Evolutionary conservation across 2,329 filamentous ascomycete species (phyloP).

Genomic region (Calonectria fujianensis): DNA sequence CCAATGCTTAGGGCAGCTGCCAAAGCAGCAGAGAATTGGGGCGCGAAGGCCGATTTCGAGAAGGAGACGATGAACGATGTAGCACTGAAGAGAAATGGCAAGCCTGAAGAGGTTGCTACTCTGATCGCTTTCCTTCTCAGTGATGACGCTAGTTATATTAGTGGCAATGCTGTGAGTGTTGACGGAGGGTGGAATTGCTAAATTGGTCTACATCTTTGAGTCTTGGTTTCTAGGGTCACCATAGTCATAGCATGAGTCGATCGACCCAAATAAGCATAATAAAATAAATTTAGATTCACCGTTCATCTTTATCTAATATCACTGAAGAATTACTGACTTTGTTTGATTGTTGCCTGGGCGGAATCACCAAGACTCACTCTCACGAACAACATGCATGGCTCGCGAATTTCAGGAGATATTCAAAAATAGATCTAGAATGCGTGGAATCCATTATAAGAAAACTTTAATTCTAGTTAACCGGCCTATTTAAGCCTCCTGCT

Average conservation of each 20-base stretch:
- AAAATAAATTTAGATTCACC: neutral
- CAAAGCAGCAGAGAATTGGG: slow-evolving; percentile 39
- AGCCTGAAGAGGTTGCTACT: slow-evolving; percentile 53
- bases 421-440: neutral
- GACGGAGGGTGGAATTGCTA: slow-evolving; percentile 57
- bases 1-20: slow-evolving; percentile 53
- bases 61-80: slow-evolving; percentile 44
- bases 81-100: slow-evolving; percentile 49
- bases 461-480: neutral
- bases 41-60: slow-evolving; percentile 31
- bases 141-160: slow-evolving; percentile 55
- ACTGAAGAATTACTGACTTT: neutral
- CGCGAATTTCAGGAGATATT: neutral
- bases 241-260: neutral
- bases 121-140: slow-evolving; percentile 56
- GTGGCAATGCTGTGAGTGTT: slow-evolving; percentile 50
- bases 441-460: neutral
- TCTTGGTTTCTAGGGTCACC: neutral
- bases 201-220: neutral
- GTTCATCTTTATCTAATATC: neutral
- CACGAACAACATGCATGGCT: neutral
- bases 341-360: neutral
- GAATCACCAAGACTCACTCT: neutral
- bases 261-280: neutral
- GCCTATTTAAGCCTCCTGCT: slow-evolving; percentile 17